phyloP scores from a whole-genome alignment of 2,329 filamentous ascomycete species.

The Trichoderma sp. region DNA sequence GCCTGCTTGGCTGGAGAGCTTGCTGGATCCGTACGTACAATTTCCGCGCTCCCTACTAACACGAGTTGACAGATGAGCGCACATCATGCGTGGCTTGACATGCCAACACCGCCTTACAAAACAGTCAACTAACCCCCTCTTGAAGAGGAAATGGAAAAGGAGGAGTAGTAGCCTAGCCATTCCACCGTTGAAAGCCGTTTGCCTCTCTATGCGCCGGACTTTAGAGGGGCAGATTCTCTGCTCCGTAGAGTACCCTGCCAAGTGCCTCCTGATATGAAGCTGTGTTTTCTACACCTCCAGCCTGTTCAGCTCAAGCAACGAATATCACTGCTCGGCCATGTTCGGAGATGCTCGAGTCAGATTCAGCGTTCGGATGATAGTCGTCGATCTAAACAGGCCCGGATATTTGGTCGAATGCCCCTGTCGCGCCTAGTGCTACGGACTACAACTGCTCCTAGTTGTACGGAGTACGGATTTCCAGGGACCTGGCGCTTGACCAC shows the following conservation, averaged over 20 bases:
- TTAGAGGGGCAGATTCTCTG: neutral
- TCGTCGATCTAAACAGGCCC: neutral
- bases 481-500: neutral
- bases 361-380: neutral
- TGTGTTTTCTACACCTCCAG: neutral
- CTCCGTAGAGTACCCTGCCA: neutral
- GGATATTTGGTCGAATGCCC: neutral
- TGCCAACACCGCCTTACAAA: neutral
- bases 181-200: neutral
- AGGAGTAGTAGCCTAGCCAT: neutral
- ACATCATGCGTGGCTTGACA: neutral
- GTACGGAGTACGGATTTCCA: no score
- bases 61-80: conserved; percentile 5
- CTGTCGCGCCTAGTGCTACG: neutral
- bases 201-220: neutral
- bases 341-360: conserved; percentile 3
- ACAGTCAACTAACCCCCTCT: neutral
- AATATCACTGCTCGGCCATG: neutral
- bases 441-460: no score
- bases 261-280: neutral
- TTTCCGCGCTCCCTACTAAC: conserved; percentile 12
- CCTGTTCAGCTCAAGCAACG: neutral
- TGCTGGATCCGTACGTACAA: conserved; percentile 9
- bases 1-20: neutral
- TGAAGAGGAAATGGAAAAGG: neutral